Percentiles rank a stretch among this genome's conserved stretches.
These are phyloP conservation scores for Acanthamoeba triangularis DNA, from an alignment of 208 protist species.

Conservation along the genomic window DNA sequence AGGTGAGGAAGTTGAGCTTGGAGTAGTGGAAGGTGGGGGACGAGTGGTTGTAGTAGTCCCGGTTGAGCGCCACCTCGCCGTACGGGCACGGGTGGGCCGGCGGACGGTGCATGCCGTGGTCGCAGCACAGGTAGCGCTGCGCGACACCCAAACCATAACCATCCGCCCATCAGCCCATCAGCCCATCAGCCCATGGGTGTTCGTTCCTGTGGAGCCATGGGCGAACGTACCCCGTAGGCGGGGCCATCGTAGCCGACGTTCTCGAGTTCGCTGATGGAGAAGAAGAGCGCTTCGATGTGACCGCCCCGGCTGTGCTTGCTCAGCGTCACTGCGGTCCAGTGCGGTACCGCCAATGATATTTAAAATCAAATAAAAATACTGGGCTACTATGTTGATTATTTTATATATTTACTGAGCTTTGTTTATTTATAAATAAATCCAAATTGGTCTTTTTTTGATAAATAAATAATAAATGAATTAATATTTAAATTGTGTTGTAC, in stretches of 20 bases:
- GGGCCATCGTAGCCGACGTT: constrained; percentile 37
- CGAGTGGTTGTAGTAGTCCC: constrained; percentile 39
- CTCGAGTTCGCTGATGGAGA: constrained; percentile 25
- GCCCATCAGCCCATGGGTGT: too few relatives aligned
- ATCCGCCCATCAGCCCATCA: too few relatives aligned
- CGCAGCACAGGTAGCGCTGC: constrained; percentile 44
- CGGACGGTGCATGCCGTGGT: neutral
- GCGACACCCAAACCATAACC: neutral
- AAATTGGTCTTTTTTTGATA: neutral
- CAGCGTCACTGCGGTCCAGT: neutral
- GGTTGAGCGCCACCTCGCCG: constrained; percentile 54
- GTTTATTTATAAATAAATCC: neutral
- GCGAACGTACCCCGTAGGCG: neutral
- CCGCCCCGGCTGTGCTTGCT: constrained; percentile 21
- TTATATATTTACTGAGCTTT: neutral
- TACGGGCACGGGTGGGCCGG: constrained; percentile 5
- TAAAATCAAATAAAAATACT: neutral
- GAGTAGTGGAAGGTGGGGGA: constrained; percentile 43
- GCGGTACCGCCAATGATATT: neutral
- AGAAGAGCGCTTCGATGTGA: constrained; percentile 64
- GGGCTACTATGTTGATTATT: too few relatives aligned
- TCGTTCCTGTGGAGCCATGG: neutral
- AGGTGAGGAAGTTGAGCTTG: neutral
- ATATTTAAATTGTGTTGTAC: neutral
- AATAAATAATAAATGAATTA: neutral